Evolutionary conservation across 495 filamentous ascomycete genomes (phyloP), one percentile per base, ranked within the genome.

Genomic region (Hyaloscypha finlandica): DNA sequence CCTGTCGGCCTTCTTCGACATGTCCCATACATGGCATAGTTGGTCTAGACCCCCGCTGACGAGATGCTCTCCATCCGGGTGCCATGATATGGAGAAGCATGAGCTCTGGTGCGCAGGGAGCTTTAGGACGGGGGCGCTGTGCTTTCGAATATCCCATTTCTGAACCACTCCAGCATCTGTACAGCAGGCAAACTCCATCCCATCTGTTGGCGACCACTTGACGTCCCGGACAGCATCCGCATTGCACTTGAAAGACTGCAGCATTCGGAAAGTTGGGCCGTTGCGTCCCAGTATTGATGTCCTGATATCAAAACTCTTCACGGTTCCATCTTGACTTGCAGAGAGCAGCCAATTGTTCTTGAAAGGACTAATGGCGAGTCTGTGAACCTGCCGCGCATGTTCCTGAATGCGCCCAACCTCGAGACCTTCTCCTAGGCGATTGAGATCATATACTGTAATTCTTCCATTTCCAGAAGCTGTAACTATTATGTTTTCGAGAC

Each of bases 371-470:
- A 97, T 92, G 52, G 92, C 93, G 45, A 99, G 81, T 68, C 88
- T 88, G 77, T 99, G 94, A 64, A 99, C 90, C 81, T 97, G 94
- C 61, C 96, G 90, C 64, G 84, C 86, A 77, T 97, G 96, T 74
- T 97, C 94, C 5, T 78, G 78, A 25, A 81, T 83, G 63, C 92
- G 87, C 64, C 87, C 88, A 61, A 89, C 82, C 74, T 96, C 92
- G 37, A 96, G 77, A 33, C 88, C 88, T 54, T 87, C 59, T 3
- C 81, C 81, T 8, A 63, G 68, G 8, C 61, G 67, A 69, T 88
- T 87, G 64, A 96, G 79, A 80, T 97, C 92, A 75, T 96, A 97
- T 69, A 93, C 80, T 60, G 93, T 88, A 69, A 97, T 91, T 75
- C 91, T 92, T 65, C 93, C 93, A 78, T 90, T 93, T 60, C 89